phyloP scores from a whole-genome alignment of 495 filamentous ascomycete genomes.

The Xylaria bambusicola region DNA sequence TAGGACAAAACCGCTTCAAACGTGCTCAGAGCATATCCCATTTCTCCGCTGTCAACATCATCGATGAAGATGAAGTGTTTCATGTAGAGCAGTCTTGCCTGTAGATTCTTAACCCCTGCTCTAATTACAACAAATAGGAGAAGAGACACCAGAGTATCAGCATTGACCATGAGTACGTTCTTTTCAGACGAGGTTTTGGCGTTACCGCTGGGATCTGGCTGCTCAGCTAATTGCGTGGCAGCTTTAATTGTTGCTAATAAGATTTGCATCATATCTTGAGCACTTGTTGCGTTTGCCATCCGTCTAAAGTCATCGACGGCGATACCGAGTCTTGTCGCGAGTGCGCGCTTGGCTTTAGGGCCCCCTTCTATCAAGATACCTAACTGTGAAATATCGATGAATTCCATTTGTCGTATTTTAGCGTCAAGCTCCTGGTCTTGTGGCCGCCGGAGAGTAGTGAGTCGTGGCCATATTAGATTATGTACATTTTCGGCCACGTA shows the following conservation, averaged over 20 bases:
- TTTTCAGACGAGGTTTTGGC: constrained; percentile 37
- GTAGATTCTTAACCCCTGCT: constrained; percentile 82
- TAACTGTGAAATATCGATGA: constrained; percentile 91
- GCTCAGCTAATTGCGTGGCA: constrained; percentile 63
- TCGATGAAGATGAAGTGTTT: constrained; percentile 95
- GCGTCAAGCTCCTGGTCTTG: constrained; percentile 92
- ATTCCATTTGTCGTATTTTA: constrained; percentile 88
- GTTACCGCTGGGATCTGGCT: constrained; percentile 23
- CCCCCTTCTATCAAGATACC: constrained; percentile 81
- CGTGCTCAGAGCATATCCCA: constrained; percentile 95
- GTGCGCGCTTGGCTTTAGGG: constrained; percentile 67
- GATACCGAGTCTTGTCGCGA: constrained; percentile 67
- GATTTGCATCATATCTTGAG: constrained; percentile 92
- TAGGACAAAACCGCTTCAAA: constrained; percentile 95
- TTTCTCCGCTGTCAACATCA: constrained; percentile 95
- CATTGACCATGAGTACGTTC: constrained; percentile 79
- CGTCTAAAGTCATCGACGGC: constrained; percentile 90
- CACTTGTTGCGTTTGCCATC: constrained; percentile 78
- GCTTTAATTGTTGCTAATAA: constrained; percentile 85
- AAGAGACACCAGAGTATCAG: constrained; percentile 91
- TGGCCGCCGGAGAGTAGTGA: constrained; percentile 72
- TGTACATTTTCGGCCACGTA: constrained; percentile 95
- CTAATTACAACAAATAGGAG: constrained; percentile 92
- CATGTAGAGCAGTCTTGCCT: constrained; percentile 88
- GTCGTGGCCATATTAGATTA: constrained; percentile 74